Evolutionary conservation across 2,329 filamentous ascomycete genomes (phyloP).

Genomic region (Pseudogymnoascus sp.): DNA sequence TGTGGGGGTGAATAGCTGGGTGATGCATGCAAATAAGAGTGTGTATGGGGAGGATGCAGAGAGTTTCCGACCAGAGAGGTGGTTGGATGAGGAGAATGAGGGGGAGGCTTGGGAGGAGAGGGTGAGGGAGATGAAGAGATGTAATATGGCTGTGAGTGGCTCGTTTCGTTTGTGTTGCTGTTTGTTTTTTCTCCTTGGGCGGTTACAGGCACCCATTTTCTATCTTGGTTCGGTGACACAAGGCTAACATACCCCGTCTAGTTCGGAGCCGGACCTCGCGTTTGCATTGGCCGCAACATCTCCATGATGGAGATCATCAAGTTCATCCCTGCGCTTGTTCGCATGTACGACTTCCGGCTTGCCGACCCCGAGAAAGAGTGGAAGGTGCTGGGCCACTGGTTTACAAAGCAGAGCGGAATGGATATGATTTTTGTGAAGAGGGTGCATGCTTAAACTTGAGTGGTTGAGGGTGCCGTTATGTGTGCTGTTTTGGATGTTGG

Average conservation of each 20-base stretch:
- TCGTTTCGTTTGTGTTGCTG: neutral
- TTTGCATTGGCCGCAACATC: constrained; percentile 32
- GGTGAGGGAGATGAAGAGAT: constrained; percentile 4
- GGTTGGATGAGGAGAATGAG: constrained; percentile 28
- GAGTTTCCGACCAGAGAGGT: constrained; percentile 37
- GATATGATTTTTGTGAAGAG: constrained; percentile 2
- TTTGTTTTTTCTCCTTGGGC: neutral
- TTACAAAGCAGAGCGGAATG: constrained; percentile 29
- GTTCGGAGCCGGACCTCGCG: constrained; percentile 26
- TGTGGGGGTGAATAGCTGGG: constrained; percentile 34
- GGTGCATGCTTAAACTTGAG: neutral
- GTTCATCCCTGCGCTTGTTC: constrained; percentile 29
- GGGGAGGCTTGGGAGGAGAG: neutral
- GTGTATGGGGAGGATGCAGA: constrained; percentile 33
- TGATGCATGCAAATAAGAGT: constrained; percentile 28
- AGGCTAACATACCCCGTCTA: neutral
- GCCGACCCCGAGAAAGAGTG: constrained; percentile 30
- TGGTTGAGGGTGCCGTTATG: neutral
- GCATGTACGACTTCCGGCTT: constrained; percentile 26
- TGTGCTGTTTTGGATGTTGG: neutral
- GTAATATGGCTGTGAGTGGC: constrained; percentile 2
- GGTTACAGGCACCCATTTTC: neutral
- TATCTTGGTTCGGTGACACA: neutral
- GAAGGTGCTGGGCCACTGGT: constrained; percentile 34
- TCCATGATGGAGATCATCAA: constrained; percentile 34